These are phyloP conservation scores for Pythium oligandrum DNA, from an alignment of 352 stramenopile genomes.

Conservation along the genomic window DNA sequence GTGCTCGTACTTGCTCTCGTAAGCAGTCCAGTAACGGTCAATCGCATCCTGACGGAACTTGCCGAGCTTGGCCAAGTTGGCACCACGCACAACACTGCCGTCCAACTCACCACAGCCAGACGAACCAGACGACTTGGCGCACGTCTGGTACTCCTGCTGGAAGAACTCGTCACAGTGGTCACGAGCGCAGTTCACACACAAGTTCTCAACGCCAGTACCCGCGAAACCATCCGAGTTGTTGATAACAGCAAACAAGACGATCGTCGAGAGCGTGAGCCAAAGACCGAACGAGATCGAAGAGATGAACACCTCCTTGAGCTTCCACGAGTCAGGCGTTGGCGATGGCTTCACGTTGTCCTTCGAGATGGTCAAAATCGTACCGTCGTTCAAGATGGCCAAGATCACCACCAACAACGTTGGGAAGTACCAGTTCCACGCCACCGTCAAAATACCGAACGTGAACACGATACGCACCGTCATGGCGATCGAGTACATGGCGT, in stretches of 20 bases:
- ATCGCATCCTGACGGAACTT: conserved; percentile 33
- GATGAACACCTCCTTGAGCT: conserved; percentile 67
- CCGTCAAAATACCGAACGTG: conserved; percentile 84
- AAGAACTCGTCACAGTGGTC: conserved; percentile 60
- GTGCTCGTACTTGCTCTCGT: conserved; percentile 42
- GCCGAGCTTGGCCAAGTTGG: no score
- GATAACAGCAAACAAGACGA: conserved; percentile 54
- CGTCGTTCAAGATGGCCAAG: conserved; percentile 89
- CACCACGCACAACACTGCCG: conserved; percentile 37
- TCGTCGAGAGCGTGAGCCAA: conserved; percentile 59
- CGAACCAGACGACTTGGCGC: conserved; percentile 37
- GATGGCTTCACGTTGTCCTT: conserved; percentile 71
- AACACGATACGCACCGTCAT: conserved; percentile 88
- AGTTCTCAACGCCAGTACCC: conserved; percentile 44
- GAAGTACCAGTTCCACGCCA: conserved; percentile 87
- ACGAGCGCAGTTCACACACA: conserved; percentile 58
- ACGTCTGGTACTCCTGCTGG: conserved; percentile 42
- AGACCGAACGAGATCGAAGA: conserved; percentile 61
- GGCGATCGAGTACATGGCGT: conserved; percentile 90
- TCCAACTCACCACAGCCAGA: conserved; percentile 59
- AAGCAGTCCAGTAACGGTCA: conserved; percentile 36
- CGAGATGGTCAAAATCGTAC: conserved; percentile 78
- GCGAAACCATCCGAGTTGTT: conserved; percentile 62
- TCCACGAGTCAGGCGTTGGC: conserved; percentile 63
- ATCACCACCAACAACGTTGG: conserved; percentile 87